Conservation (phyloP, 1,139 yeast genomes). For the Meyerozyma guilliermondii region DNA sequence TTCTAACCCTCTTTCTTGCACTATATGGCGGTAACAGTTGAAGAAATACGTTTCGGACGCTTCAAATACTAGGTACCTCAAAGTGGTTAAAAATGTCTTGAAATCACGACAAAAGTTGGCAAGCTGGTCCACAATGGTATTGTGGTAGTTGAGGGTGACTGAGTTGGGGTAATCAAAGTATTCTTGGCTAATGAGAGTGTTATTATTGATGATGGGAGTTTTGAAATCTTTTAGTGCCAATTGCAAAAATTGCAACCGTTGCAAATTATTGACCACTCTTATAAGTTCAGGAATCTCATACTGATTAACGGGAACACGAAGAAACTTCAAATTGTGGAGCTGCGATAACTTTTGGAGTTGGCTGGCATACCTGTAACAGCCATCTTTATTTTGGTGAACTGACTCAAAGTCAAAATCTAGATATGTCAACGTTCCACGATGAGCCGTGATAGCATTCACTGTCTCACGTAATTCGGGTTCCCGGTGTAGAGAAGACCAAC, state of each 20-base stretch:
- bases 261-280: neutral
- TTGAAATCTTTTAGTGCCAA: neutral
- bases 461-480: neutral
- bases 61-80: neutral
- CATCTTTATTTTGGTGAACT: neutral
- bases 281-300: neutral
- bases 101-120: neutral
- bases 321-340: neutral
- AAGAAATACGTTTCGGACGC: neutral
- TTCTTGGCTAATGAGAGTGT: slow-evolving; percentile 1
- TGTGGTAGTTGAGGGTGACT: neutral
- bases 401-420: slow-evolving; percentile 2
- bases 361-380: neutral
- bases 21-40: neutral
- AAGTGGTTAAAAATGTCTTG: neutral
- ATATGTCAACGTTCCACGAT: neutral
- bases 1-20: neutral
- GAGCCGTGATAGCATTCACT: neutral
- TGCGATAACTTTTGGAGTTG: neutral
- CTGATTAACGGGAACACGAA: neutral
- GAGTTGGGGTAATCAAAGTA: slow-evolving; percentile 3
- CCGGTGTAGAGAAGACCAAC: neutral
- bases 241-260: neutral
- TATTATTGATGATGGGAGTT: neutral
- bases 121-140: neutral